These are phyloP conservation scores for Hordeum vulgare DNA, from an alignment of 176 grass and related monocot species.

Conservation along the genomic window DNA sequence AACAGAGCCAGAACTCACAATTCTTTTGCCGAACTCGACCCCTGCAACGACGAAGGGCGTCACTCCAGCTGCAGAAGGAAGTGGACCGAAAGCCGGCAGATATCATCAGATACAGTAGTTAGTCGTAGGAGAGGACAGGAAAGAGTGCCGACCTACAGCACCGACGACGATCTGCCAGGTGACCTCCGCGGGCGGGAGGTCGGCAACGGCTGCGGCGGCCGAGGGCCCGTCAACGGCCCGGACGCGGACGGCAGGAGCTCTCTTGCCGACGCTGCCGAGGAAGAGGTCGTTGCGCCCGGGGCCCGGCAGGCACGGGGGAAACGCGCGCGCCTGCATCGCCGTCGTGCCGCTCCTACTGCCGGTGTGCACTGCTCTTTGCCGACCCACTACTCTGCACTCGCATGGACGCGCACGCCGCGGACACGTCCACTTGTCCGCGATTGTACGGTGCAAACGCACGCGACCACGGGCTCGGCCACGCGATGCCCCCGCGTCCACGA, in stretches of 20 bases:
- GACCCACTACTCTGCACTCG: neutral
- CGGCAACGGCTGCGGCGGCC: conserved; percentile 9
- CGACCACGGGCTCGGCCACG: neutral
- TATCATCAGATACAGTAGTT: neutral
- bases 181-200: conserved; percentile 47
- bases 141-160: conserved; percentile 33
- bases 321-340: conserved; percentile 34
- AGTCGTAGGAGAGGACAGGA: neutral
- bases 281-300: neutral
- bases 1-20: conserved; percentile 43
- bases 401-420: neutral
- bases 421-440: neutral
- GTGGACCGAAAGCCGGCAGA: neutral
- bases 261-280: neutral
- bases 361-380: neutral
- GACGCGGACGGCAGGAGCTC: neutral
- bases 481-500: conserved; percentile 12
- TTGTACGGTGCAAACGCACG: neutral
- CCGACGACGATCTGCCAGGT: conserved; percentile 95
- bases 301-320: neutral
- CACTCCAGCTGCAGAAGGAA: conserved; percentile 59
- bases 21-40: conserved; percentile 86
- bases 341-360: neutral
- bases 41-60: conserved; percentile 78
- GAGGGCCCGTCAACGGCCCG: conserved; percentile 34